Conservation (phyloP, 441 rosid species). For the Adansonia madagascariensis region DNA sequence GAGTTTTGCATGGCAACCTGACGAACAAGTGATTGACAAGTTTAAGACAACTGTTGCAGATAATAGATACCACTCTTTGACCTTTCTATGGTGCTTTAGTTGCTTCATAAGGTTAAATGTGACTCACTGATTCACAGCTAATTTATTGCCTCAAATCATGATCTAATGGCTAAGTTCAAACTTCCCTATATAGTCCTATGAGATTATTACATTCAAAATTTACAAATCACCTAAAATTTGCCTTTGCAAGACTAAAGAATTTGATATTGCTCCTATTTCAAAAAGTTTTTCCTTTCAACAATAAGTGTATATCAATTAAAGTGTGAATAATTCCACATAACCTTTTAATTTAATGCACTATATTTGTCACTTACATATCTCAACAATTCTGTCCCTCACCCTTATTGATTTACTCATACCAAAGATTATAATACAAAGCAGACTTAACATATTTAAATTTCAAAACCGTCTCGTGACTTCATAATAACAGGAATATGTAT, state of each 20-base stretch:
- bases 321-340: background rate
- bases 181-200: background rate
- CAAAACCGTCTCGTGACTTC: too few species aligned
- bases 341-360: background rate
- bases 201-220: background rate
- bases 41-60: too few species aligned
- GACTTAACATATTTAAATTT: background rate
- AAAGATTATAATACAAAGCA: background rate
- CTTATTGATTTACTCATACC: background rate
- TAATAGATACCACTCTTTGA: background rate
- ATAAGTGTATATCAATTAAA: background rate
- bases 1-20: background rate
- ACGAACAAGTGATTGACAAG: too few species aligned
- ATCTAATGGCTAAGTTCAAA: too few species aligned
- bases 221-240: background rate
- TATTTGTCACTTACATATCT: background rate
- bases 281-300: background rate
- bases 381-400: constrained; percentile 13
- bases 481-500: background rate
- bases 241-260: background rate
- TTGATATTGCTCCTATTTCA: background rate
- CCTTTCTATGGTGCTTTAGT: background rate
- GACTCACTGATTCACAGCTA: background rate
- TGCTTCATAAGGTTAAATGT: background rate
- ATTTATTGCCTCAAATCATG: too few species aligned